These are phyloP conservation scores for Actinomortierella wolfii DNA, from an alignment of 371 early-diverging fungal species.

Conservation along the genomic window DNA sequence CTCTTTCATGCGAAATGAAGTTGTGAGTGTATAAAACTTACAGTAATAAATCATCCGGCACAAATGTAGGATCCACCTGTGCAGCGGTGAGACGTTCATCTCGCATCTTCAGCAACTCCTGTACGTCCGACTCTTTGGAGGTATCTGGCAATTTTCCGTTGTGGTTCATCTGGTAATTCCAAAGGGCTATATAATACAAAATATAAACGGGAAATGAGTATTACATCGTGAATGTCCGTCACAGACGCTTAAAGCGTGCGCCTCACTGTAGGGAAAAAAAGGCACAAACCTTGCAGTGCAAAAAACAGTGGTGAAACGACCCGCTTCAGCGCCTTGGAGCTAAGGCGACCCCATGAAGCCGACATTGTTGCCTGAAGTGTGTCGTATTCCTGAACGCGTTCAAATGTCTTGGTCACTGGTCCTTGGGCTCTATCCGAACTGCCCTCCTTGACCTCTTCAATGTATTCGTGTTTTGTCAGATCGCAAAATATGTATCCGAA, in stretches of 20 bases:
- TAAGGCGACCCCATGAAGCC: constrained; percentile 26
- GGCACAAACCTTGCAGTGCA: constrained; percentile 54
- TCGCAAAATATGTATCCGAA: constrained; percentile 88
- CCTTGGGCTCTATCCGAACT: constrained; percentile 43
- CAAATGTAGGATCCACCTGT: constrained; percentile 31
- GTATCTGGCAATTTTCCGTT: constrained; percentile 26
- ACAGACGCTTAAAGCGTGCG: no score
- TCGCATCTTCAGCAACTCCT: constrained; percentile 22
- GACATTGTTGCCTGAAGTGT: constrained; percentile 50
- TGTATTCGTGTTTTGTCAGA: constrained; percentile 69
- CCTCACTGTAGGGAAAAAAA: no score
- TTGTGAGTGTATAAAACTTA: constrained; percentile 29
- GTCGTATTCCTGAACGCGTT: constrained; percentile 48
- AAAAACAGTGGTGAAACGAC: constrained; percentile 55
- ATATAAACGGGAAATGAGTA: constrained; percentile 9
- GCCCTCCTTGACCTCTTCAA: constrained; percentile 55
- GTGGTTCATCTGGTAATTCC: constrained; percentile 46
- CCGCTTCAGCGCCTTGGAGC: constrained; percentile 46
- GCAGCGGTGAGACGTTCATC: constrained; percentile 28
- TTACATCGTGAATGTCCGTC: no score
- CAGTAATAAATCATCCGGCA: constrained; percentile 56
- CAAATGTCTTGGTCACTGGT: constrained; percentile 47
- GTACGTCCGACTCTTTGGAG: constrained; percentile 25
- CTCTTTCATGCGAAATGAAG: not conserved
- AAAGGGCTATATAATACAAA: no score